Conservation (phyloP, 805 yeast genomes). For the Zygoascus biomembranicola region DNA sequence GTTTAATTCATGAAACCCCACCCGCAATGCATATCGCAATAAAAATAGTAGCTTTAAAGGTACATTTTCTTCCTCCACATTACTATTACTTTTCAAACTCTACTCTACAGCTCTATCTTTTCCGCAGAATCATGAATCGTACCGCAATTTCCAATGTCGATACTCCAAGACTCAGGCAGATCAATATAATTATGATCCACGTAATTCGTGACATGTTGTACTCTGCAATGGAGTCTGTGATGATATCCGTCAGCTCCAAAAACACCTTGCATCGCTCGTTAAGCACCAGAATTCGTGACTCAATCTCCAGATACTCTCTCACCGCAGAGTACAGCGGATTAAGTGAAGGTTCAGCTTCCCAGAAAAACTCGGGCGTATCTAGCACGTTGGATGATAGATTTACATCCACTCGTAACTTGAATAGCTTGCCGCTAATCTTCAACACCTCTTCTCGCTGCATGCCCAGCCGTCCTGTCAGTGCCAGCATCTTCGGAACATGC, state of each 20-base stretch:
- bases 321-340: conserved; percentile 88
- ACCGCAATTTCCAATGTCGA: conserved; percentile 58
- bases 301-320: conserved; percentile 88
- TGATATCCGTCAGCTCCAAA: conserved; percentile 83
- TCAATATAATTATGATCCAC: conserved; percentile 77
- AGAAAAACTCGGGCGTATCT: conserved; percentile 93
- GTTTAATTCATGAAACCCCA: too few relatives aligned
- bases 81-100: not conserved
- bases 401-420: conserved; percentile 87
- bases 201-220: conserved; percentile 86
- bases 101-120: not conserved
- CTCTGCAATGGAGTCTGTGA: conserved; percentile 92
- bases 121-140: conserved; percentile 34
- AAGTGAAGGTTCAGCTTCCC: conserved; percentile 91
- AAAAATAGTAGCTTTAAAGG: too few relatives aligned
- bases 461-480: conserved; percentile 82
- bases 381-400: conserved; percentile 82
- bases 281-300: conserved; percentile 85
- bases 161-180: conserved; percentile 68
- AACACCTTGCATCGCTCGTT: conserved; percentile 93
- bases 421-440: conserved; percentile 82
- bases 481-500: conserved; percentile 81
- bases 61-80: not conserved
- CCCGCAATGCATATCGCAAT: too few relatives aligned
- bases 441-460: conserved; percentile 75